phyloP scores from a whole-genome alignment of 2,329 filamentous ascomycete species.

The Scedosporium minutisporum region DNA sequence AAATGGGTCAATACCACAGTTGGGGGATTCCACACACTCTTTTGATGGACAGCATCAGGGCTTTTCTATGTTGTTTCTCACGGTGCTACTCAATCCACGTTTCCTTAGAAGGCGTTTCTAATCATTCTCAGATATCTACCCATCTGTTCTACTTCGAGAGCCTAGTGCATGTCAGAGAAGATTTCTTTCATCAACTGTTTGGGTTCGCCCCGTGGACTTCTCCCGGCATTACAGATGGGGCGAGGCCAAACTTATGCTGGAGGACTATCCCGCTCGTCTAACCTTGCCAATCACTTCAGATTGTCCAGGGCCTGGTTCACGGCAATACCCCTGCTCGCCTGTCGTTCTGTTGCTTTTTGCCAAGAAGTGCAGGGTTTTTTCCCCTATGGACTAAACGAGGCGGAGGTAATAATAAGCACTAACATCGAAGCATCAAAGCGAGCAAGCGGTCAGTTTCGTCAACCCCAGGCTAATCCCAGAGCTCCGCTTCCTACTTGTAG shows the following conservation, averaged over 20 bases:
- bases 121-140: neutral
- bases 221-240: neutral
- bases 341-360: neutral
- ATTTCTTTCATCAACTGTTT: too few species aligned
- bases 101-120: neutral
- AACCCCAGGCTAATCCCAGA: neutral
- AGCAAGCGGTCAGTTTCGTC: neutral
- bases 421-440: neutral
- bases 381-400: neutral
- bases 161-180: too few species aligned
- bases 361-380: neutral
- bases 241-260: neutral
- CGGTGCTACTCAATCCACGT: neutral
- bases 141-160: neutral
- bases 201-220: neutral
- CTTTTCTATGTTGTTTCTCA: neutral
- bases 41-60: neutral
- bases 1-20: too few species aligned
- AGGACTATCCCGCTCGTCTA: neutral
- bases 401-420: too few species aligned
- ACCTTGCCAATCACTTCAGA: conserved; percentile 1
- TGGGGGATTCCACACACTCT: neutral
- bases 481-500: too few species aligned
- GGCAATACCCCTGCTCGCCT: neutral
- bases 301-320: neutral